A percentile compares a stretch with the other conserved stretches of the same genome.
Evolutionary conservation across 225 moss, liverwort and hornwort genomes (phyloP).

Genomic region (Pseudoscleropodium purum): DNA sequence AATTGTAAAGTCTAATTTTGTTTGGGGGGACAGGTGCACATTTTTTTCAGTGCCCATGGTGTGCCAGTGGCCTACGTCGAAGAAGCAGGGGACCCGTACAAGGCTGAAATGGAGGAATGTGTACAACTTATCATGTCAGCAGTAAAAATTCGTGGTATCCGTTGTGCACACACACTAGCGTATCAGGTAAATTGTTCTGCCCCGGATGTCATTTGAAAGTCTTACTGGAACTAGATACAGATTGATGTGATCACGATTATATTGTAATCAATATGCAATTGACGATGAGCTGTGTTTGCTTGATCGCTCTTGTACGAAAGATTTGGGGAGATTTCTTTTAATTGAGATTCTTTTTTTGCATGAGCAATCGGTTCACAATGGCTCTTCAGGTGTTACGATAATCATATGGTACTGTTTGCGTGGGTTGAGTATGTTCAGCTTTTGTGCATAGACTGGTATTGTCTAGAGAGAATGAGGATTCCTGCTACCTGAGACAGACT

Average conservation of each 20-base stretch:
- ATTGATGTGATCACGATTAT: not conserved
- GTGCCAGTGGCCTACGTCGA: conserved; percentile 96
- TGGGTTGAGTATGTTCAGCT: not conserved
- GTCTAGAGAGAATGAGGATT: not conserved
- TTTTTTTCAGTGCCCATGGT: conserved; percentile 98
- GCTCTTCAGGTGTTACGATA: not conserved
- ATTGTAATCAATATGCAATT: not conserved
- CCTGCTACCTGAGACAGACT: not conserved
- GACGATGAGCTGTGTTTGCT: not conserved
- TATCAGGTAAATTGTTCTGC: conserved; percentile 60
- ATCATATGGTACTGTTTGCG: not conserved
- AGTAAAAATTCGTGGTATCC: conserved; percentile 62
- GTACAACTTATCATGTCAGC: conserved; percentile 82
- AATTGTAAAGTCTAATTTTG: not conserved
- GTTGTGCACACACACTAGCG: conserved; percentile 64
- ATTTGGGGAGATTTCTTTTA: not conserved
- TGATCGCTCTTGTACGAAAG: not conserved
- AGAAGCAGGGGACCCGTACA: conserved; percentile 97
- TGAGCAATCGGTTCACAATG: not conserved
- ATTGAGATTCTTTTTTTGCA: not conserved
- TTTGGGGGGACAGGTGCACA: conserved; percentile 57
- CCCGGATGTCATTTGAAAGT: not conserved
- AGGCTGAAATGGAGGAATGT: conserved; percentile 99
- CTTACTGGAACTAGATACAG: not conserved
- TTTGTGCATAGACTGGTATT: not conserved